These are phyloP conservation scores for Geotrichum australiense DNA, from an alignment of 1,139 yeast species.

Conservation along the genomic window DNA sequence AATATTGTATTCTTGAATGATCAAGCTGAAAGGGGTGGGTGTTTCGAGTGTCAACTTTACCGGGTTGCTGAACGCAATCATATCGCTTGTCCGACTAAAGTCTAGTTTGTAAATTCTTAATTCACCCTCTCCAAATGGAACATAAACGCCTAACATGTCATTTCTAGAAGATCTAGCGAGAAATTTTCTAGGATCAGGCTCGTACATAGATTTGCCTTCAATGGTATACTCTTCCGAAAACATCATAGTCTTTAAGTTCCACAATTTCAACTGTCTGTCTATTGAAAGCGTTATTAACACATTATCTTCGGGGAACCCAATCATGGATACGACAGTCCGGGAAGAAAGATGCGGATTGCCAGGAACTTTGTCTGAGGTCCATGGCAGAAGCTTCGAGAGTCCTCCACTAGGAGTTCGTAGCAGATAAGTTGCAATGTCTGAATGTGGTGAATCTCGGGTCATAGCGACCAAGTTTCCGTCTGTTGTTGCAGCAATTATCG, in stretches of 20 bases:
- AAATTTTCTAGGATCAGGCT: constrained; percentile 15
- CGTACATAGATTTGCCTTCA: constrained; percentile 5
- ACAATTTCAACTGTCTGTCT: constrained; percentile 27
- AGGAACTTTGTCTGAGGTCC: constrained; percentile 29
- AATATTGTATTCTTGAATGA: no score
- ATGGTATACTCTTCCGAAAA: constrained; percentile 17
- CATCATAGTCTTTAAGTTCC: constrained; percentile 26
- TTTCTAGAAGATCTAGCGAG: constrained; percentile 9
- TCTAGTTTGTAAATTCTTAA: constrained; percentile 40
- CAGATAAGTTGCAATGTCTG: constrained; percentile 19
- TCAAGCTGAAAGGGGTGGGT: no score
- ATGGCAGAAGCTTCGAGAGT: constrained; percentile 20
- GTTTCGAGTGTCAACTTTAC: no score
- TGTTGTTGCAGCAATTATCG: constrained; percentile 49
- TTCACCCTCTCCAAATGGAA: constrained; percentile 41
- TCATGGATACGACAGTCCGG: constrained; percentile 26
- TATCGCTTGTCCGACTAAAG: constrained; percentile 17
- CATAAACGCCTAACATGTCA: constrained; percentile 30
- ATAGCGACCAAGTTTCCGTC: constrained; percentile 58
- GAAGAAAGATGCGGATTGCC: constrained; percentile 29
- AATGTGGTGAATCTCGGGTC: constrained; percentile 38
- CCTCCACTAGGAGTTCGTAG: constrained; percentile 26
- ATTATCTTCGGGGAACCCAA: constrained; percentile 17
- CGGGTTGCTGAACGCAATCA: no score
- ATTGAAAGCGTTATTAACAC: constrained; percentile 27